Base-by-base conservation (phyloP, 1,284 basidiomycete genomes). In the Cutaneotrichosporon sp. region DNA sequence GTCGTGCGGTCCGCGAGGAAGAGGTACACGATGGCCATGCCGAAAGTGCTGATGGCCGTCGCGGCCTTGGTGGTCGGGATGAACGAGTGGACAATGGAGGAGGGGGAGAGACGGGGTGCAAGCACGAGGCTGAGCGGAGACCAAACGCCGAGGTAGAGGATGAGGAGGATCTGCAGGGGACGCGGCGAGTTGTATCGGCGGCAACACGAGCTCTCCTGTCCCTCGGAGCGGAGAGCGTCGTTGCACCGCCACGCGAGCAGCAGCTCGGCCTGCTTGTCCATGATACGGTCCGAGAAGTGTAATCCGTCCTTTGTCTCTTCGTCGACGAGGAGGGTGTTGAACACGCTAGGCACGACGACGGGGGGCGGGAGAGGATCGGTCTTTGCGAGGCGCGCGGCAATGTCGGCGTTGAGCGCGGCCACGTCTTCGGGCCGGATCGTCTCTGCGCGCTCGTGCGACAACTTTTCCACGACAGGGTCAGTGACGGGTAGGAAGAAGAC, bases 361-460 rank as follows among this genome's bases (percentile, higher is more conserved):
- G 81, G 80, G 7, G 76, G 72, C 41, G 66, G 62, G 7, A 30
- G 26, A 51, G 65, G 49, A 54, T 66, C 57, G 23, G 70, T 58
- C 45, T 69, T 66, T 78, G 78, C 34, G 23, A 89, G 80, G 39
- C 87, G 82, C 64, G 88, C 86, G 50, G 78, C 78, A 37, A 92
- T 77, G 69, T 88, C 86, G 3, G 85, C 84, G 70, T 92, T 91
- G 87, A 92, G 90, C 23, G 86, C 87, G 64, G 90, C 86, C 53
- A 90, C 84, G 64, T 90, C 87, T 21, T 84, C 80, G 22, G 82
- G 78, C 47, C 81, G 80, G 78, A 92, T 88, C 10, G 83, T 84
- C 43, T 75, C 67, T 8, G 82, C 81, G 55, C 88, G 81, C 34
- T 84, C 82, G 1, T 76, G 67, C 0, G 81, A 80, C 26, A 92